Evolutionary conservation across 768 basidiomycete genomes (phyloP).

Genomic region (Gyrodon lividus): DNA sequence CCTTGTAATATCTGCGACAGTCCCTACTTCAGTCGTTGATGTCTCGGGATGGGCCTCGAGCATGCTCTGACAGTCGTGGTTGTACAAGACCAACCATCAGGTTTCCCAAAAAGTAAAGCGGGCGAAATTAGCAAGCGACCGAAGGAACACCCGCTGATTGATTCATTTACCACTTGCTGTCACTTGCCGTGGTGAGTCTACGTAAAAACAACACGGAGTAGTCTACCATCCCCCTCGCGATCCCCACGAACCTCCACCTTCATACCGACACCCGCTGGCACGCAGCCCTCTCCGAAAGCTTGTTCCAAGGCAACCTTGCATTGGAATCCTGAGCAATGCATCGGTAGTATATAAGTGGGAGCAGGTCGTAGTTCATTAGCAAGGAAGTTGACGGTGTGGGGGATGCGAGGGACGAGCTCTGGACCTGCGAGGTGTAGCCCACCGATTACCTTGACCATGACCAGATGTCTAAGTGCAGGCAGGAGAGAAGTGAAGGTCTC

Average conservation of each 20-base stretch:
- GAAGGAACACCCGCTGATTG: neutral
- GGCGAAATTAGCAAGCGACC: neutral
- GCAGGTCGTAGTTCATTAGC: slow-evolving; percentile 56
- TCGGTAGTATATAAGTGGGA: slow-evolving; percentile 71
- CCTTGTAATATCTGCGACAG: too few relatives aligned
- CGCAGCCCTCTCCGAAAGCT: slow-evolving; percentile 71
- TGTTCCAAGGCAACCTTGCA: slow-evolving; percentile 68
- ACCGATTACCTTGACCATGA: slow-evolving; percentile 59
- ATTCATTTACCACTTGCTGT: neutral
- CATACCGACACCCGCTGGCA: slow-evolving; percentile 75
- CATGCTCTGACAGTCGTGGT: too few relatives aligned
- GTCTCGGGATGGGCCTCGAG: too few relatives aligned
- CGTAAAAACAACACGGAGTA: slow-evolving; percentile 19
- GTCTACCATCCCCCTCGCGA: slow-evolving; percentile 38
- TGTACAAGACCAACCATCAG: too few relatives aligned
- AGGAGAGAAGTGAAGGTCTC: neutral
- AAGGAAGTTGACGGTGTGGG: slow-evolving; percentile 70
- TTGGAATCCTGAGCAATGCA: slow-evolving; percentile 85
- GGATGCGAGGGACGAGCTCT: slow-evolving; percentile 61
- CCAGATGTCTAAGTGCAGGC: neutral
- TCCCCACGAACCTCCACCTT: slow-evolving; percentile 58
- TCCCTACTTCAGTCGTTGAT: too few relatives aligned
- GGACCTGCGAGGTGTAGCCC: slow-evolving; percentile 81
- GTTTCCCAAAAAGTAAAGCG: too few relatives aligned
- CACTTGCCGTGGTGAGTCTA: slow-evolving; percentile 17